phyloP scores from a whole-genome alignment of 352 stramenopile genomes.

The Globisporangium canariense region DNA sequence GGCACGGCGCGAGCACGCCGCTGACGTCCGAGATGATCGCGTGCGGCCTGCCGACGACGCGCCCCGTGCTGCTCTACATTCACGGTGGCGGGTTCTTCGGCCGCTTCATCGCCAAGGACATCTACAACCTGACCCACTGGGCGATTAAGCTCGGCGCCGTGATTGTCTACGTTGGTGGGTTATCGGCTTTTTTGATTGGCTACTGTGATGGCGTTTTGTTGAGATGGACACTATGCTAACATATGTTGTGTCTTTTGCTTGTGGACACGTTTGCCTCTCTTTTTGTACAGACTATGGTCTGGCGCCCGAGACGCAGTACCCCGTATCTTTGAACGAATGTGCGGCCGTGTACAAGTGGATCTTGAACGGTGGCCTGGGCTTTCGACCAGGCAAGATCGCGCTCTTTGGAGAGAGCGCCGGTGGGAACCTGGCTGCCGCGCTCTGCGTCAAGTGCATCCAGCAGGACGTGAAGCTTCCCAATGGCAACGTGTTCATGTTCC shows the following conservation, averaged over 20 bases:
- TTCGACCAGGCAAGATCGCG: constrained; percentile 58
- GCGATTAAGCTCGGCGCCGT: constrained; percentile 63
- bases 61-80: constrained; percentile 82
- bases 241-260: constrained; percentile 9
- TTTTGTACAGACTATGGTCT: constrained; percentile 66
- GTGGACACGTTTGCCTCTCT: background rate
- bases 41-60: constrained; percentile 60
- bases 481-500: constrained; percentile 88
- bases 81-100: constrained; percentile 87
- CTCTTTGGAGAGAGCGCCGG: constrained; percentile 85
- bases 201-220: background rate
- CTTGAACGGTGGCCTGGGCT: constrained; percentile 65
- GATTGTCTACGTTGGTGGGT: constrained; percentile 84
- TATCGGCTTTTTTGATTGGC: background rate
- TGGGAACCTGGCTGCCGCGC: constrained; percentile 85
- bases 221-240: background rate
- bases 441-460: constrained; percentile 84
- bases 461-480: constrained; percentile 63
- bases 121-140: constrained; percentile 74
- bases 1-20: constrained; percentile 46
- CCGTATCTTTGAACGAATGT: constrained; percentile 71
- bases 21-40: constrained; percentile 65
- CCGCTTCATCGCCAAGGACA: constrained; percentile 86
- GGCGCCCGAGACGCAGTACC: constrained; percentile 81
- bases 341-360: constrained; percentile 86